Evolutionary conservation across 768 basidiomycete genomes (phyloP).

Genomic region (Pisolithus albus): DNA sequence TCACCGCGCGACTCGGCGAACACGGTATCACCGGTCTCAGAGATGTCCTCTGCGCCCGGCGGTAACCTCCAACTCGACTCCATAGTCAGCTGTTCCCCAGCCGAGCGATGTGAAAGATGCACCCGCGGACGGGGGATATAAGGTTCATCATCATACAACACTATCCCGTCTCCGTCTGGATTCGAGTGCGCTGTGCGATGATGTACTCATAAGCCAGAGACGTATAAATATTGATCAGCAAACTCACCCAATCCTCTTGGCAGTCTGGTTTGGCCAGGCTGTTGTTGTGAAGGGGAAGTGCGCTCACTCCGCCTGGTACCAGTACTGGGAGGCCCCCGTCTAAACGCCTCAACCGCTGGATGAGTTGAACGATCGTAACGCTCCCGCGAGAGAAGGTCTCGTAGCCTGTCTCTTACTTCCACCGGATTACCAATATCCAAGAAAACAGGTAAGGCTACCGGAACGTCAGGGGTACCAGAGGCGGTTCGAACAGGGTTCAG

Average conservation of each 20-base stretch:
- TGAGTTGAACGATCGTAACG: conserved; percentile 12
- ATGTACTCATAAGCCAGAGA: conserved; percentile 6
- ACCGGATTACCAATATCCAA: conserved; percentile 17
- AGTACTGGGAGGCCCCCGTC: conserved; percentile 1
- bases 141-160: conserved; percentile 55
- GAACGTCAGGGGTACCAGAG: not conserved
- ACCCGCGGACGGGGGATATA: conserved; percentile 44
- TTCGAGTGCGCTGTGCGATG: conserved; percentile 28
- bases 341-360: conserved; percentile 6
- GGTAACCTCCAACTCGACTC: conserved; percentile 20
- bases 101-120: conserved; percentile 20
- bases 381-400: conserved; percentile 18
- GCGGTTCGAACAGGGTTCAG: not conserved
- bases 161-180: conserved; percentile 57
- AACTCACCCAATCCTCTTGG: conserved; percentile 29
- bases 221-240: not conserved
- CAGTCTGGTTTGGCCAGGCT: conserved; percentile 18
- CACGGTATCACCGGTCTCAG: conserved; percentile 10
- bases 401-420: conserved; percentile 20
- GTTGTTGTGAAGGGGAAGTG: conserved; percentile 6
- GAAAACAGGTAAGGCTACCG: conserved; percentile 5
- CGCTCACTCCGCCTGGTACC: conserved; percentile 6
- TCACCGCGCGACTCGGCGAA: conserved; percentile 18
- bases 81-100: conserved; percentile 22
- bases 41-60: conserved; percentile 14